A percentile compares a stretch with the other conserved stretches of the same genome.
These are phyloP conservation scores for Chaetoceros tenuissimus DNA, from an alignment of 108 stramenopile species.

Conservation along the genomic window DNA sequence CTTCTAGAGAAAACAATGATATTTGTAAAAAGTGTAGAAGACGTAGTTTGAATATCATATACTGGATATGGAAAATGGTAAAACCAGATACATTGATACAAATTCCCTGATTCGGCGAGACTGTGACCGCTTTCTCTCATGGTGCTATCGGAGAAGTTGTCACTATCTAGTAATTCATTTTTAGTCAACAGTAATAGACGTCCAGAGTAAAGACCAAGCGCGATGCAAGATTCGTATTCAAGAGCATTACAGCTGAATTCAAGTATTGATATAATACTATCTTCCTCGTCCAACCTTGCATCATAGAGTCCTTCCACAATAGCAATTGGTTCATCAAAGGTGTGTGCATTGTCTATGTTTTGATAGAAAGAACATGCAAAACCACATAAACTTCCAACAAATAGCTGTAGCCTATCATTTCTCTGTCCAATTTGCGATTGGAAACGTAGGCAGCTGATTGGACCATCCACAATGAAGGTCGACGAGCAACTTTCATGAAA, in stretches of 20 bases:
- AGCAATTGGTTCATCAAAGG: background rate
- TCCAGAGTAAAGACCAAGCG: background rate
- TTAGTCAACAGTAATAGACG: background rate
- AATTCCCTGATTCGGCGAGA: too few species aligned
- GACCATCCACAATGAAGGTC: background rate
- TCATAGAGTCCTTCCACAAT: background rate
- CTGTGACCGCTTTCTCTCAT: too few species aligned
- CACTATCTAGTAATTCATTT: too few species aligned
- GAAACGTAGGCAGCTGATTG: background rate
- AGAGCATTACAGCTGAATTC: background rate
- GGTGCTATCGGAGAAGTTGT: too few species aligned
- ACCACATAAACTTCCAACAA: background rate
- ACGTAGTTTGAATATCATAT: background rate
- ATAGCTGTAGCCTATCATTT: background rate
- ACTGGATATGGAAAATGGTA: background rate
- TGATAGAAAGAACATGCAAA: background rate
- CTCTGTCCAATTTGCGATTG: background rate
- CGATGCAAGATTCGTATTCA: background rate
- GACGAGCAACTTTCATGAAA: background rate
- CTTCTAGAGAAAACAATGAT: background rate
- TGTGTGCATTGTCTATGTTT: background rate
- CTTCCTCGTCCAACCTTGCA: background rate
- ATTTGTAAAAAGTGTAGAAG: background rate
- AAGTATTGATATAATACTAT: background rate
- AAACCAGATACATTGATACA: background rate